Conservation (phyloP, 345 rosid genomes). For the Sonneratia caseolaris region DNA sequence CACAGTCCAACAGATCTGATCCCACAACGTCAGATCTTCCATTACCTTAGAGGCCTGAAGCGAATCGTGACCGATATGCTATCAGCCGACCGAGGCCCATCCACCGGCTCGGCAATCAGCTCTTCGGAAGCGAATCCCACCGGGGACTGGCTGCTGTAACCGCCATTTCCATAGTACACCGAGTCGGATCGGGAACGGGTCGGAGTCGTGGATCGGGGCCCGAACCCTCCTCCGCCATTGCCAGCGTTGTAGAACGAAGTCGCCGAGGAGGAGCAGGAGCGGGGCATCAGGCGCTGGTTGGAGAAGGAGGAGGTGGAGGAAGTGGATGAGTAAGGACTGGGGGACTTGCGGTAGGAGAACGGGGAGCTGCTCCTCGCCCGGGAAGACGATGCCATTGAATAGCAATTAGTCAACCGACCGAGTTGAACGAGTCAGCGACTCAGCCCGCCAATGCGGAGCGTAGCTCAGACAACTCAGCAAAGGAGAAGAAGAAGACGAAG, state of each 20-base stretch:
- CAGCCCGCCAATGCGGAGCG: conserved; percentile 9
- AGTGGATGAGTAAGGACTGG: conserved; percentile 68
- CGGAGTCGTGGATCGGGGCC: conserved; percentile 79
- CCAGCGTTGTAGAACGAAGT: conserved; percentile 42
- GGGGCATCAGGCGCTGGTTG: conserved; percentile 56
- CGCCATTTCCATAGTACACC: conserved; percentile 24
- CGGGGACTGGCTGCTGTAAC: conserved; percentile 34
- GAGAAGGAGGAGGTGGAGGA: conserved; percentile 65
- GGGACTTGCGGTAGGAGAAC: conserved; percentile 54
- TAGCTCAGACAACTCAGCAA: conserved; percentile 6
- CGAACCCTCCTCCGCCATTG: conserved; percentile 20
- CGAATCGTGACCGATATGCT: conserved; percentile 97
- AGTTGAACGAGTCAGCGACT: conserved; percentile 24
- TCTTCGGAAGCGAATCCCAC: conserved; percentile 58
- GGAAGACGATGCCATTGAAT: conserved; percentile 69
- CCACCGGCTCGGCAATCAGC: conserved; percentile 56
- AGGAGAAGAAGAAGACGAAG: conserved; percentile 8
- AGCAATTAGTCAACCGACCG: conserved; percentile 24
- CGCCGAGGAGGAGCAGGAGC: conserved; percentile 64
- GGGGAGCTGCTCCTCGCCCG: conserved; percentile 87
- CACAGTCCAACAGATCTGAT: conserved; percentile 37
- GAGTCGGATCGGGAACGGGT: conserved; percentile 59
- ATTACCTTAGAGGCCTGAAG: conserved; percentile 89
- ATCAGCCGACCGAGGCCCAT: conserved; percentile 55
- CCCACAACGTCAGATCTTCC: conserved; percentile 38